Evolutionary conservation across 202 grass and related monocot genomes (phyloP), one percentile per base, ranked within the genome.

Genomic region (Bolboschoenoplectus hybrid): DNA sequence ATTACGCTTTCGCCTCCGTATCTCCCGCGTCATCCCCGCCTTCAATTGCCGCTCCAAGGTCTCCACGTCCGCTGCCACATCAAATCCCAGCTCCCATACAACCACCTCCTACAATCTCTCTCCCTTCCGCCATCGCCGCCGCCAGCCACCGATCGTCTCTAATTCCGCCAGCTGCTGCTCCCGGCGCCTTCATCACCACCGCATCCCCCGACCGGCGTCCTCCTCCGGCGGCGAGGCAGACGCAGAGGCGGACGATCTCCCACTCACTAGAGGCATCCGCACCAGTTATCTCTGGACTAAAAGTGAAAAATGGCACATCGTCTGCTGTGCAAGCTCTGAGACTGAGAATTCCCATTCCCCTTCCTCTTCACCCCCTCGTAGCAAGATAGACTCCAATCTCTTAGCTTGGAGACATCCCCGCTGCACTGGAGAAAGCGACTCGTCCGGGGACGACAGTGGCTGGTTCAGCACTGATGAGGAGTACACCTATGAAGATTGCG

Each of bases 281-380:
- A 7, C 85, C 74, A 55, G 77, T 32, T 97, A 94, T 92, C 86
- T 93, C 4, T 97, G 94, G 93, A 87, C 92, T 0, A 91, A 91
- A 88, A 93, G 85, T 67, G 88, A 92, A 36, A 94, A 91, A 69
- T 98, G 93, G 93, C 93, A 93, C 86, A 91, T 95, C 73, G 73
- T 98, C 63, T 81, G 83, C 38, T 82, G 56, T 47, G 38, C 72
- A 7, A 89, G 87, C 5, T 86, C 84, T 58, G 46, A 16, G 39
- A 57, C 81, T 64, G 53, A 16, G 39, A 50, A 58, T 63, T 67
- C 43, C n/a, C 85, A 58, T 63, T 67, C 43, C n/a, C 85, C 70
- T 45, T 91, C 58, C 13, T 88, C 83, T 47, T 84, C 66, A 17
- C 63, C 89, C n/a, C 93, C 93, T 1, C 96, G 96, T n/a, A 89